Evolutionary conservation across 441 rosid species (phyloP).

Genomic region (Omphalea diandra): DNA sequence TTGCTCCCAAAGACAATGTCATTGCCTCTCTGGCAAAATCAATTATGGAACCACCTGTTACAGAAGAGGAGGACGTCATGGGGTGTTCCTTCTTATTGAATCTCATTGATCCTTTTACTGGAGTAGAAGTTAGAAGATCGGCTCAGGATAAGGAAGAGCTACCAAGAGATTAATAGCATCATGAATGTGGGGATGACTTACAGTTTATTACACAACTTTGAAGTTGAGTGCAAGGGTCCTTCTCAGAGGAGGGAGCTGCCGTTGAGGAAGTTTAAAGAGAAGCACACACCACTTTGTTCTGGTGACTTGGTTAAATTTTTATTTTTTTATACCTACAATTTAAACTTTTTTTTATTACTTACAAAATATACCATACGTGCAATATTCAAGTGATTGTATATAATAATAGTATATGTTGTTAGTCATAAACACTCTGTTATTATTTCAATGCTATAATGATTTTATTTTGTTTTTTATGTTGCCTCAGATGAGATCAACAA

Average conservation of each 20-base stretch:
- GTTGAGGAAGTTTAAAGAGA: conserved; percentile 61
- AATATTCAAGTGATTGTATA: conserved; percentile 12
- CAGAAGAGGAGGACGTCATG: conserved; percentile 77
- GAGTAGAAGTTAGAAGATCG: conserved; percentile 96
- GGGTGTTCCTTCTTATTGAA: conserved; percentile 90
- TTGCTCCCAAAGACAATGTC: conserved; percentile 85
- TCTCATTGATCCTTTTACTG: conserved; percentile 88
- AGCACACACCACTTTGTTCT: conserved; percentile 55
- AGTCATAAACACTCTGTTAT: neutral
- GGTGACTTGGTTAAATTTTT: conserved; percentile 73
- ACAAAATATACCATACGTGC: neutral
- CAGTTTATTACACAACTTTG: conserved; percentile 77
- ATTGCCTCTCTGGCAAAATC: conserved; percentile 80
- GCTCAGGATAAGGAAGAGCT: conserved; percentile 69
- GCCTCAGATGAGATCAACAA: conserved; percentile 70
- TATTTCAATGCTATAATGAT: conserved; percentile 11
- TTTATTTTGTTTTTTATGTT: conserved; percentile 17
- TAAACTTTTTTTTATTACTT: conserved; percentile 24
- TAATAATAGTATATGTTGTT: conserved; percentile 1
- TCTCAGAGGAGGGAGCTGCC: conserved; percentile 79
- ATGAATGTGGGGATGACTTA: conserved; percentile 92
- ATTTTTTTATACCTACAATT: no score
- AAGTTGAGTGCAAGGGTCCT: conserved; percentile 79
- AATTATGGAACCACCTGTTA: conserved; percentile 80
- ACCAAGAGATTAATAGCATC: conserved; percentile 85